These are phyloP conservation scores for Chlorencoelia australis DNA, from an alignment of 2,329 filamentous ascomycete species.

Conservation along the genomic window DNA sequence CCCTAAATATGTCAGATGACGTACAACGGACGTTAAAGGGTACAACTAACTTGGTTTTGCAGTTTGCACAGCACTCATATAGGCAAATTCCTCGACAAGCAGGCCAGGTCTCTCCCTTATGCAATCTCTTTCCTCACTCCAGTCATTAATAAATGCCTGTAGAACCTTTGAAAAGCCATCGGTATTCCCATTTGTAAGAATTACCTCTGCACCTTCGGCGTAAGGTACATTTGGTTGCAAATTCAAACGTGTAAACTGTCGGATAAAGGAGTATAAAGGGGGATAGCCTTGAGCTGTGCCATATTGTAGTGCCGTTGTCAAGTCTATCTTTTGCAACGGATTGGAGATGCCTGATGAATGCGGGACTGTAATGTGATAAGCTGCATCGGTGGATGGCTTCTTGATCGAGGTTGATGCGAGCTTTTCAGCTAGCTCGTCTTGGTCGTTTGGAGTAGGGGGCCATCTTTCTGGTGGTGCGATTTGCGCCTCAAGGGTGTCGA, in stretches of 20 bases:
- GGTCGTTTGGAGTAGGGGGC: constrained; percentile 56
- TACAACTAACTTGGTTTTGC: constrained; percentile 36
- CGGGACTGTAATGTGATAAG: constrained; percentile 56
- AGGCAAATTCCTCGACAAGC: constrained; percentile 71
- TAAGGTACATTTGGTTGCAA: constrained; percentile 79
- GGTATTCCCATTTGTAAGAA: constrained; percentile 72
- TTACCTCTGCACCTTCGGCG: constrained; percentile 61
- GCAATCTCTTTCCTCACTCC: constrained; percentile 59
- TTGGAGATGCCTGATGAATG: constrained; percentile 51
- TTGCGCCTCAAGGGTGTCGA: constrained; percentile 79
- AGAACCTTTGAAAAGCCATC: constrained; percentile 76
- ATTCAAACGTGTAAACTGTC: constrained; percentile 65
- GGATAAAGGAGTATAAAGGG: constrained; percentile 65
- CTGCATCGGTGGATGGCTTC: constrained; percentile 16
- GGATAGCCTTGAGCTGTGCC: constrained; percentile 75
- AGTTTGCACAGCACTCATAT: constrained; percentile 65
- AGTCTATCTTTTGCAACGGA: constrained; percentile 61
- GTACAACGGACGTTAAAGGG: no score
- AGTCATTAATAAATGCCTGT: constrained; percentile 65
- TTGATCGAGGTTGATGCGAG: constrained; percentile 27
- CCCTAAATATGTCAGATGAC: constrained; percentile 14
- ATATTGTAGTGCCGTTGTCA: constrained; percentile 78
- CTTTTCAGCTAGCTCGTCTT: constrained; percentile 30
- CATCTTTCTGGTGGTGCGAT: constrained; percentile 67
- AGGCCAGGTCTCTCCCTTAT: constrained; percentile 63